phyloP scores from a whole-genome alignment of 352 stramenopile species.

The Globisporangium acanthophoron region DNA sequence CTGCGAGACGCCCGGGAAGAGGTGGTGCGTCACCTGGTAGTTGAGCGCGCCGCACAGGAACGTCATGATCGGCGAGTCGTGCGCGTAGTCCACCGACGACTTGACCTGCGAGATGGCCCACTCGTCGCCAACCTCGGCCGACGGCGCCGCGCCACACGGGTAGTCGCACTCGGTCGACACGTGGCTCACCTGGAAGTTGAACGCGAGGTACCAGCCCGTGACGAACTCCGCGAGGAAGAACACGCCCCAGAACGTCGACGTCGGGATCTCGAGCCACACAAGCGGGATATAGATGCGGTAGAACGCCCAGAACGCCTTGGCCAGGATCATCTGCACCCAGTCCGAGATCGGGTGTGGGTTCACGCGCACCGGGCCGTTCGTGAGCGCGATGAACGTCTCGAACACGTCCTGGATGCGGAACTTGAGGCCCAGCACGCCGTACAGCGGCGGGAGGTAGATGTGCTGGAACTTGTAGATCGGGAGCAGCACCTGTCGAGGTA shows the following conservation, averaged over 20 bases:
- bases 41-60: constrained; percentile 95
- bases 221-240: constrained; percentile 88
- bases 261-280: constrained; percentile 53
- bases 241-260: constrained; percentile 61
- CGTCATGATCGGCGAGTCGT: constrained; percentile 77
- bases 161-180: constrained; percentile 90
- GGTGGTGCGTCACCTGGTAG: constrained; percentile 94
- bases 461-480: constrained; percentile 91
- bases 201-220: constrained; percentile 91
- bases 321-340: constrained; percentile 82
- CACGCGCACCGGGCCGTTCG: constrained; percentile 88
- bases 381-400: constrained; percentile 81
- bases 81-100: constrained; percentile 92
- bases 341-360: constrained; percentile 80
- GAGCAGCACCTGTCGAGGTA: constrained; percentile 26
- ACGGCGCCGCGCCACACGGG: constrained; percentile 61
- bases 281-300: constrained; percentile 90
- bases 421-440: constrained; percentile 92
- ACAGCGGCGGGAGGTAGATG: constrained; percentile 92
- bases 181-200: constrained; percentile 93
- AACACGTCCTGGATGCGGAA: constrained; percentile 91
- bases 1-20: constrained; percentile 92
- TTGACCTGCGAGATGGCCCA: constrained; percentile 93
- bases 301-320: constrained; percentile 86
- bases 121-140: constrained; percentile 72